A percentile compares a stretch with the other conserved stretches of the same genome.
These are phyloP conservation scores for Astrephomene gubernaculifera DNA, from an alignment of 139 green algal species.

Conservation along the genomic window DNA sequence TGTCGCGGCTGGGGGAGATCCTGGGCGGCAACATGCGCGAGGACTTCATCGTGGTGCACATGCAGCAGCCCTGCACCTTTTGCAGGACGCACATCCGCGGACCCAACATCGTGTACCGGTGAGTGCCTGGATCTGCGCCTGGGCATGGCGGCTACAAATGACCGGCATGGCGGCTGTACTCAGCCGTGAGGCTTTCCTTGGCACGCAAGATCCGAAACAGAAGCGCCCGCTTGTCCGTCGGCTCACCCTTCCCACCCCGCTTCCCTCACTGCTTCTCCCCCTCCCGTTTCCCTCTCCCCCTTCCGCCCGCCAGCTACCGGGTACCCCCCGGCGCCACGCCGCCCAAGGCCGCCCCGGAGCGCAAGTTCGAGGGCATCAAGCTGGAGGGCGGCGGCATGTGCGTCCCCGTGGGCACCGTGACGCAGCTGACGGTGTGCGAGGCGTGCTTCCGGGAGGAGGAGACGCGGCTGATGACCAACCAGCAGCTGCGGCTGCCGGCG, in stretches of 20 bases:
- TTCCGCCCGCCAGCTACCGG: conserved; percentile 4
- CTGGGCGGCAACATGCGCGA: conserved; percentile 93
- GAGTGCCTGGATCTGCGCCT: neutral
- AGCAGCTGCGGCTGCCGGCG: conserved; percentile 54
- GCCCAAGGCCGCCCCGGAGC: conserved; percentile 59
- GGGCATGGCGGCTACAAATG: too few relatives aligned
- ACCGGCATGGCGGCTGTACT: too few relatives aligned
- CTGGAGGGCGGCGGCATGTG: conserved; percentile 71
- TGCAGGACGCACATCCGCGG: conserved; percentile 73
- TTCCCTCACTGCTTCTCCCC: too few relatives aligned
- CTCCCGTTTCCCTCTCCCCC: neutral
- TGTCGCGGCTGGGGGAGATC: conserved; percentile 84
- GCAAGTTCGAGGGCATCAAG: conserved; percentile 88
- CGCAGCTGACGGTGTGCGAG: conserved; percentile 60
- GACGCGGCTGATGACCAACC: conserved; percentile 18
- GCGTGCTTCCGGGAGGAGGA: conserved; percentile 59
- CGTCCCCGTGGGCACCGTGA: conserved; percentile 47
- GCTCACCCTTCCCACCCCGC: too few relatives aligned
- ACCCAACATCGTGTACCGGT: conserved; percentile 39
- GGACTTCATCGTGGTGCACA: conserved; percentile 99
- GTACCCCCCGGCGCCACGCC: conserved; percentile 21
- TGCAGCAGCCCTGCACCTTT: conserved; percentile 91
- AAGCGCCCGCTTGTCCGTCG: too few relatives aligned
- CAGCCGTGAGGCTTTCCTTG: too few relatives aligned
- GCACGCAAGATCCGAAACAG: too few relatives aligned